Conservation (phyloP, 805 yeast genomes). For the Suhomyces sp. region DNA sequence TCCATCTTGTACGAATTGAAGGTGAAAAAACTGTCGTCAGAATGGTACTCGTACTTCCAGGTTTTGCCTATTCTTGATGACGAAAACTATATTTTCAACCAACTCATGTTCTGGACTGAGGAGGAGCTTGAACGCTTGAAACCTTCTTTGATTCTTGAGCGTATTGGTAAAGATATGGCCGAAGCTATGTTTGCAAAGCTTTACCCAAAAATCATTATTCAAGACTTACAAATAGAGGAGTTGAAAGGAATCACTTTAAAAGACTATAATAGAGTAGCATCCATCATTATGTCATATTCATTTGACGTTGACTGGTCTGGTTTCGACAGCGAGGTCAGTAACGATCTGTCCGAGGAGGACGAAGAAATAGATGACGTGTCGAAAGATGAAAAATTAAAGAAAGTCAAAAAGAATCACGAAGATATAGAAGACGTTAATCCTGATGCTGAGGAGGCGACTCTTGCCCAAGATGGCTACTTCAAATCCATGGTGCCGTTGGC, state of each 20-base stretch:
- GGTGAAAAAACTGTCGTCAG: conserved; percentile 42
- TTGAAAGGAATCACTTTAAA: conserved; percentile 40
- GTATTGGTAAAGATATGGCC: conserved; percentile 73
- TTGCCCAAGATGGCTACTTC: conserved; percentile 35
- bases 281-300: conserved; percentile 82
- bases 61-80: conserved; percentile 55
- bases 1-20: conserved; percentile 60
- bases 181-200: conserved; percentile 52
- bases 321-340: conserved; percentile 14
- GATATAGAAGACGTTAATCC: conserved; percentile 9
- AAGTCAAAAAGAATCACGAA: conserved; percentile 14
- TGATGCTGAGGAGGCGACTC: conserved; percentile 4
- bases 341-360: conserved; percentile 29
- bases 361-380: conserved; percentile 18
- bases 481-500: conserved; percentile 94
- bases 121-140: conserved; percentile 52
- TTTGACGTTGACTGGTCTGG: conserved; percentile 67
- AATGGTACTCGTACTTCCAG: conserved; percentile 69
- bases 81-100: conserved; percentile 45
- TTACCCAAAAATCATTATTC: conserved; percentile 36
- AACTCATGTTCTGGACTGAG: conserved; percentile 77
- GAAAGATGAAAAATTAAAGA: conserved; percentile 8
- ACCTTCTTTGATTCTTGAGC: conserved; percentile 67
- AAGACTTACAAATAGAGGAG: conserved; percentile 31
- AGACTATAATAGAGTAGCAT: conserved; percentile 70